Conservation (phyloP, 176 grass and related monocot genomes). For the Oryza australiensis region DNA sequence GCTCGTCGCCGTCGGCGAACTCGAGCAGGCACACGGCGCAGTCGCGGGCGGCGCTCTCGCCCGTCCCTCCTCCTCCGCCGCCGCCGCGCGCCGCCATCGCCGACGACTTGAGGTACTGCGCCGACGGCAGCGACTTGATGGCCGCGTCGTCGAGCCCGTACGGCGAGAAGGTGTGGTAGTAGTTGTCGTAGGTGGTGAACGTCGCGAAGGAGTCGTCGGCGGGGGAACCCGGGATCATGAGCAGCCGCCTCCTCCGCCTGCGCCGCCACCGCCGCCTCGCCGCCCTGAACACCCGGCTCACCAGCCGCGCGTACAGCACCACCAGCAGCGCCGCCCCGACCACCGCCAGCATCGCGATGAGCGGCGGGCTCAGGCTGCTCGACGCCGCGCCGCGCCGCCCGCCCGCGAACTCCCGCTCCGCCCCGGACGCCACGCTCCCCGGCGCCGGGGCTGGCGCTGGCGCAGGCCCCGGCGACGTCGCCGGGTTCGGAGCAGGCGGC, state of each 20-base stretch:
- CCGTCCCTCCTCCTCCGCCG: not conserved
- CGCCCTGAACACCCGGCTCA: constrained; percentile 55
- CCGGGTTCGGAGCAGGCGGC: constrained; percentile 36
- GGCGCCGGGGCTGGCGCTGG: constrained; percentile 25
- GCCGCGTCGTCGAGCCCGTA: constrained; percentile 76
- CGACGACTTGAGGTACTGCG: constrained; percentile 52
- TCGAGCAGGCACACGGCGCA: constrained; percentile 91
- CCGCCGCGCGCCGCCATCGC: constrained; percentile 30
- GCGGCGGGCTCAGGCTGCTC: constrained; percentile 75
- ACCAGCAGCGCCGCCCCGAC: constrained; percentile 88
- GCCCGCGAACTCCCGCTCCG: not conserved
- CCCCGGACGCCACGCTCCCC: not conserved
- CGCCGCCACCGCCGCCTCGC: constrained; percentile 42
- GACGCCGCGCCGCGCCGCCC: not conserved
- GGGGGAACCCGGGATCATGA: constrained; percentile 42
- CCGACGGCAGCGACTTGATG: constrained; percentile 82
- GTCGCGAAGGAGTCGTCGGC: constrained; percentile 43
- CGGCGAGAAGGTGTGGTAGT: constrained; percentile 68
- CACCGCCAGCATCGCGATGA: constrained; percentile 96
- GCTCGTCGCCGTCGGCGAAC: constrained; percentile 81
- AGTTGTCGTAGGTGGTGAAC: constrained; percentile 47
- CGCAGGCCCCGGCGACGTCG: not conserved
- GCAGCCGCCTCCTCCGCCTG: constrained; percentile 27
- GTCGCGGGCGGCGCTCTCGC: constrained; percentile 45
- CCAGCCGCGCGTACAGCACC: constrained; percentile 79